phyloP scores from a whole-genome alignment of 83 land plant genomes.

The Picea abies region DNA sequence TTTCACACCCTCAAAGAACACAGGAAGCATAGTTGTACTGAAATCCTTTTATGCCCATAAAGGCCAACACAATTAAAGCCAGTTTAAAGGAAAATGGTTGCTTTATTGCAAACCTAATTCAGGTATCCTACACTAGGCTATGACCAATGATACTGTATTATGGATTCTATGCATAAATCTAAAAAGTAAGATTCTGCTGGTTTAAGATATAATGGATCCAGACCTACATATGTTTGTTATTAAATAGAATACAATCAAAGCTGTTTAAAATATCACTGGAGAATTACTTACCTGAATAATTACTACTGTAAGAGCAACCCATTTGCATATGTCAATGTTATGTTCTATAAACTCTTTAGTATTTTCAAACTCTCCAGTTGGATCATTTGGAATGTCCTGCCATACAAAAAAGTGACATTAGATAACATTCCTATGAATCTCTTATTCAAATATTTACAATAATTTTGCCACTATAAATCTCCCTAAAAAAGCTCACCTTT shows the following conservation, averaged over 20 bases:
- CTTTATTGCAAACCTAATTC: background rate
- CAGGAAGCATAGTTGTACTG: background rate
- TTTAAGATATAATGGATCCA: background rate
- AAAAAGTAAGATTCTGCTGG: background rate
- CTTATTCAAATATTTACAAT: background rate
- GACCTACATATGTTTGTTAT: background rate
- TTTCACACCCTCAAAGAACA: background rate
- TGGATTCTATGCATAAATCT: background rate
- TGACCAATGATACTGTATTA: background rate
- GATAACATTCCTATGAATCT: background rate
- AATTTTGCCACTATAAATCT: background rate
- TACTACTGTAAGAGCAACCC: constrained; percentile 46
- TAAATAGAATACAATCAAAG: background rate
- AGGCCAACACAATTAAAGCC: too few relatives aligned
- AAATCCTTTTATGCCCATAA: background rate
- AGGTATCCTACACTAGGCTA: background rate
- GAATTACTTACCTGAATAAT: constrained; percentile 42
- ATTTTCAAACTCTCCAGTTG: constrained; percentile 60
- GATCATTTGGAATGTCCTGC: constrained; percentile 59
- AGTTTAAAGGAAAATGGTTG: background rate
- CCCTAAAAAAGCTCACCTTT: constrained; percentile 30
- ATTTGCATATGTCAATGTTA: constrained; percentile 34
- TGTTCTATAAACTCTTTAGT: constrained; percentile 40
- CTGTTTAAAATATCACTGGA: background rate
- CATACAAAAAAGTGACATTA: background rate